Conservation (phyloP, 345 rosid genomes). For the Eucalyptus grandis region DNA sequence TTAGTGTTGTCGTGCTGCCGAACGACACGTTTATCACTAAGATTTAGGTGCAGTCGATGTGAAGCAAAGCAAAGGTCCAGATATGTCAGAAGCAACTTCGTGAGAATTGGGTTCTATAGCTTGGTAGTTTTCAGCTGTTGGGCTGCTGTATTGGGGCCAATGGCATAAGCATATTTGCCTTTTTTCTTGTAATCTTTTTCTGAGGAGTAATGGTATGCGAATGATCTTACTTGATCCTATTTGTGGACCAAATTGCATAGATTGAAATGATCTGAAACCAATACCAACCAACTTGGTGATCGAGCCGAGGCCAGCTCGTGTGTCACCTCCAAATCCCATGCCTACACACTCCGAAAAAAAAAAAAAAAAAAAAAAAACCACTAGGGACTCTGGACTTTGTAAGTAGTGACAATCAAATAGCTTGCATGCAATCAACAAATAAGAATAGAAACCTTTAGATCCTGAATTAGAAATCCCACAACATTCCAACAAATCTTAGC, state of each 20-base stretch:
- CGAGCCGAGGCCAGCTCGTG: not conserved
- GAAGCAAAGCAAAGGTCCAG: not conserved
- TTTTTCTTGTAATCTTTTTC: not conserved
- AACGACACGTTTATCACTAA: constrained; percentile 7
- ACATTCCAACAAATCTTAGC: not conserved
- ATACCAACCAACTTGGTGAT: not conserved
- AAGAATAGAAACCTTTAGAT: not conserved
- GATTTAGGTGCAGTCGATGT: not conserved
- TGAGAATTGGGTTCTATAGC: not conserved
- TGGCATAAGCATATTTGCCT: not conserved
- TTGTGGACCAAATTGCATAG: not conserved
- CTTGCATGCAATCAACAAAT: not conserved
- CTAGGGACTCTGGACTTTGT: not conserved
- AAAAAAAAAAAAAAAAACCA: not conserved
- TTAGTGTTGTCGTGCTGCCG: not conserved
- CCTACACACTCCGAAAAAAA: not conserved
- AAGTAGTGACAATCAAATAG: not conserved
- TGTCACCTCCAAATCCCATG: not conserved
- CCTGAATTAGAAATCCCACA: not conserved
- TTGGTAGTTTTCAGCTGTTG: not conserved
- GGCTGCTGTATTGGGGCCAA: not conserved
- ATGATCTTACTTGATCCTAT: not conserved
- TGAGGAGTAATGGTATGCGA: not conserved
- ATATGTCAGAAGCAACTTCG: not conserved
- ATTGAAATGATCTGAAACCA: not conserved